Conservation (phyloP, 495 filamentous ascomycete genomes). For the Sporormia fimetaria region DNA sequence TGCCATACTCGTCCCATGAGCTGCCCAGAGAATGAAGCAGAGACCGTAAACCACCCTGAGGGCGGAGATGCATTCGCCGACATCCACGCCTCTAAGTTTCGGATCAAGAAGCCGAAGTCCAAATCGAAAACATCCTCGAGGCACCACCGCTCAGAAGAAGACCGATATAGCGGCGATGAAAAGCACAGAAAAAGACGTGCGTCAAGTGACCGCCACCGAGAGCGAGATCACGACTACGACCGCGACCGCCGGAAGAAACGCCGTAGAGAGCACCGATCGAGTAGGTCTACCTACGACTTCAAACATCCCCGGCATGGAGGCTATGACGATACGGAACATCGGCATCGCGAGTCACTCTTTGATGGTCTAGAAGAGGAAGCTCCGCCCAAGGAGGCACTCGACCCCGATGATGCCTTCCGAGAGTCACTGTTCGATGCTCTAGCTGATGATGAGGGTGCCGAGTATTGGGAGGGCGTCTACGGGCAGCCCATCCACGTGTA, state of each 20-base stretch:
- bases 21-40: too few species aligned
- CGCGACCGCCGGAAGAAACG: too few species aligned
- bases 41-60: neutral
- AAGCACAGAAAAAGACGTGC: too few species aligned
- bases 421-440: slow-evolving; percentile 98
- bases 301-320: slow-evolving; percentile 35
- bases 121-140: slow-evolving; percentile 11
- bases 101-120: slow-evolving; percentile 40
- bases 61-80: slow-evolving; percentile 23
- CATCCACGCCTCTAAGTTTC: slow-evolving; percentile 40
- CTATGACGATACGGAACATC: slow-evolving; percentile 8
- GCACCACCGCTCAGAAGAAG: slow-evolving; percentile 3
- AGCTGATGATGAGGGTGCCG: slow-evolving; percentile 92
- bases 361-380: slow-evolving; percentile 4
- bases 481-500: slow-evolving; percentile 79
- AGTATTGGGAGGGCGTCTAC: slow-evolving; percentile 90
- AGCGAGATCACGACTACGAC: too few species aligned
- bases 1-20: too few species aligned
- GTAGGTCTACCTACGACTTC: slow-evolving; percentile 43
- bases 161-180: too few species aligned
- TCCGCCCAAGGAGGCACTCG: slow-evolving; percentile 25
- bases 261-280: slow-evolving; percentile 17
- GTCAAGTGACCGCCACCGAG: too few species aligned
- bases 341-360: slow-evolving; percentile 15
- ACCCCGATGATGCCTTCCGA: slow-evolving; percentile 66